Evolutionary conservation across 179 eudicot genomes (phyloP).

Genomic region (Heliamphora pulchella): DNA sequence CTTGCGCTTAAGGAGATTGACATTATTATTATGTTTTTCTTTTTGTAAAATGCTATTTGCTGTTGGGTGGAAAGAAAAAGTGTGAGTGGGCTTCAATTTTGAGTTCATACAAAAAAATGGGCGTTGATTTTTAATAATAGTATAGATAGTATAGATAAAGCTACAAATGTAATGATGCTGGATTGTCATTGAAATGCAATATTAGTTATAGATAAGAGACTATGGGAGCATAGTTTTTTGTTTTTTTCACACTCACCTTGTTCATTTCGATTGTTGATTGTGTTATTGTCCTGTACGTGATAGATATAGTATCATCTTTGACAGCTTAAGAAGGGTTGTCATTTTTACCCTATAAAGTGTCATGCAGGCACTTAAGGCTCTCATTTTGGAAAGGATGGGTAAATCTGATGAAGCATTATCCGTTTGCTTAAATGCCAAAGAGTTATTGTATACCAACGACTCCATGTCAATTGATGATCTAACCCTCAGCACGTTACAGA

Average conservation of each 20-base stretch:
- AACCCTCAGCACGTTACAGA: conserved; percentile 85
- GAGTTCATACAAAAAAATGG: too few relatives aligned
- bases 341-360: background rate
- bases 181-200: background rate
- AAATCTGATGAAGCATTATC: conserved; percentile 71
- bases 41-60: too few relatives aligned
- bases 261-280: background rate
- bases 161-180: too few relatives aligned
- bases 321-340: background rate
- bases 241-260: background rate
- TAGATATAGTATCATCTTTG: too few relatives aligned
- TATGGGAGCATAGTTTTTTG: background rate
- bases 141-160: too few relatives aligned
- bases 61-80: too few relatives aligned
- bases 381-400: conserved; percentile 77
- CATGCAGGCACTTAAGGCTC: conserved; percentile 79
- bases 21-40: too few relatives aligned
- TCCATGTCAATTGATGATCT: conserved; percentile 65
- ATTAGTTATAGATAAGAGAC: background rate
- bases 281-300: background rate
- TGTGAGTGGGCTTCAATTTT: too few relatives aligned
- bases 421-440: conserved; percentile 67
- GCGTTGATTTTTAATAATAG: too few relatives aligned
- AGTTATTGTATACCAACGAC: conserved; percentile 44
- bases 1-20: too few relatives aligned